Evolutionary conservation across 2,329 filamentous ascomycete genomes (phyloP).

Genomic region (Aureobasidium subglaciale): DNA sequence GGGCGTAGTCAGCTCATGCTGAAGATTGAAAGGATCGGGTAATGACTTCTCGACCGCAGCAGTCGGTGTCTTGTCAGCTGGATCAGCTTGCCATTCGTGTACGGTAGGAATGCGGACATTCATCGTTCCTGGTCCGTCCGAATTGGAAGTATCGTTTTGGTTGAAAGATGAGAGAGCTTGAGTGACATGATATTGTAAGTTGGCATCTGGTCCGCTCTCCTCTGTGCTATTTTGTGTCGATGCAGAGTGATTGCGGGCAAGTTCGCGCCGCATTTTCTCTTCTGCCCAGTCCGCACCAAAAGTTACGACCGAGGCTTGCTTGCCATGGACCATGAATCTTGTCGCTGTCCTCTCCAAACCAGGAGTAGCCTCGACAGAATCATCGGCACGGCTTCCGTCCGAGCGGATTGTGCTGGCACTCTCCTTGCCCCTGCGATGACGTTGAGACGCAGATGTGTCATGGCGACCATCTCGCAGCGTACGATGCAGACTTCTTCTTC

Average conservation of each 20-base stretch:
- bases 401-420: slow-evolving; percentile 51
- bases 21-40: neutral
- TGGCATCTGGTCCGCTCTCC: slow-evolving; percentile 10
- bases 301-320: slow-evolving; percentile 96
- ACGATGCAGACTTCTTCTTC: slow-evolving; percentile 80
- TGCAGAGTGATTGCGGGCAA: neutral
- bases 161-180: neutral
- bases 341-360: slow-evolving; percentile 71
- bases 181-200: slow-evolving; percentile 1
- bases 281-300: slow-evolving; percentile 86
- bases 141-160: neutral
- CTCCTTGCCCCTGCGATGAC: slow-evolving; percentile 71
- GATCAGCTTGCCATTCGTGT: neutral
- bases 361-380: slow-evolving; percentile 48
- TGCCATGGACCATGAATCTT: slow-evolving; percentile 93
- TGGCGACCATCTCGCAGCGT: slow-evolving; percentile 63
- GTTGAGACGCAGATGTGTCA: slow-evolving; percentile 44
- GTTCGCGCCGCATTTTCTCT: slow-evolving; percentile 29
- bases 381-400: slow-evolving; percentile 45
- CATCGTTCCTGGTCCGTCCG: neutral
- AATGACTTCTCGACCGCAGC: neutral
- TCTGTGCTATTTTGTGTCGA: neutral
- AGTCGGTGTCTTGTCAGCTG: slow-evolving; percentile 3
- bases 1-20: neutral
- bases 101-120: neutral